Conservation (phyloP, 805 yeast genomes). For the Teunomyces barrocoloradensis region DNA sequence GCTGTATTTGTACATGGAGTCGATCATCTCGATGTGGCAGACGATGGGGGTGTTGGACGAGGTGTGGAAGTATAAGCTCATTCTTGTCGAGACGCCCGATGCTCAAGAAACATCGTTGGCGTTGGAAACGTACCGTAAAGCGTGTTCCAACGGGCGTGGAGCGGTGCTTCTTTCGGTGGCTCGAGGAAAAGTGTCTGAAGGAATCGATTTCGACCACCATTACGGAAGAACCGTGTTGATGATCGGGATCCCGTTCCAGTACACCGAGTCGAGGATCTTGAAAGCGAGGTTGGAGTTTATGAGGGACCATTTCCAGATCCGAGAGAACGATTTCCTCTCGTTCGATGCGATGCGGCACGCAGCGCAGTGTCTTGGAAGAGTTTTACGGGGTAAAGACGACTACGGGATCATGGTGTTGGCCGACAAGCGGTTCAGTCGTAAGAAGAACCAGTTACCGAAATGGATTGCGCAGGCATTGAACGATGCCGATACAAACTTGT, state of each 20-base stretch:
- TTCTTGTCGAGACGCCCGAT: slow-evolving; percentile 97
- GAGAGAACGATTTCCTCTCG: slow-evolving; percentile 91
- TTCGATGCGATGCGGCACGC: slow-evolving; percentile 99
- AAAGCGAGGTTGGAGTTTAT: slow-evolving; percentile 93
- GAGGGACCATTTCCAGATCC: slow-evolving; percentile 87
- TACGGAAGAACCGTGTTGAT: slow-evolving; percentile 95
- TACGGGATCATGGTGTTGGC: slow-evolving; percentile 98
- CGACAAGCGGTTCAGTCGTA: slow-evolving; percentile 85
- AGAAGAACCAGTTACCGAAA: slow-evolving; percentile 85
- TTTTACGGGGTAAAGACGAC: slow-evolving; percentile 95
- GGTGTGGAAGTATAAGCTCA: slow-evolving; percentile 96
- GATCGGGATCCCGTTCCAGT: slow-evolving; percentile 99
- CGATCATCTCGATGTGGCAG: slow-evolving; percentile 98
- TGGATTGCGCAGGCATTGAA: slow-evolving; percentile 94
- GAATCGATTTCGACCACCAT: slow-evolving; percentile 98
- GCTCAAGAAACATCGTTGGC: slow-evolving; percentile 98
- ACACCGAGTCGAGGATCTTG: slow-evolving; percentile 92
- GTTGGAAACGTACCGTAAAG: slow-evolving; percentile 90
- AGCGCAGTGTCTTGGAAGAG: slow-evolving; percentile 97
- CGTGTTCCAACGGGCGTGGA: slow-evolving; percentile 96
- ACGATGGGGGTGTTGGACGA: slow-evolving; percentile 97
- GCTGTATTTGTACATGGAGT: slow-evolving; percentile 94
- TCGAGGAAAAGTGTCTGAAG: slow-evolving; percentile 98
- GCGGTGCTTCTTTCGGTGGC: slow-evolving; percentile 96
- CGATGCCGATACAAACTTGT: slow-evolving; percentile 87